phyloP scores from a whole-genome alignment of 345 rosid genomes.

The Linum lewisii region DNA sequence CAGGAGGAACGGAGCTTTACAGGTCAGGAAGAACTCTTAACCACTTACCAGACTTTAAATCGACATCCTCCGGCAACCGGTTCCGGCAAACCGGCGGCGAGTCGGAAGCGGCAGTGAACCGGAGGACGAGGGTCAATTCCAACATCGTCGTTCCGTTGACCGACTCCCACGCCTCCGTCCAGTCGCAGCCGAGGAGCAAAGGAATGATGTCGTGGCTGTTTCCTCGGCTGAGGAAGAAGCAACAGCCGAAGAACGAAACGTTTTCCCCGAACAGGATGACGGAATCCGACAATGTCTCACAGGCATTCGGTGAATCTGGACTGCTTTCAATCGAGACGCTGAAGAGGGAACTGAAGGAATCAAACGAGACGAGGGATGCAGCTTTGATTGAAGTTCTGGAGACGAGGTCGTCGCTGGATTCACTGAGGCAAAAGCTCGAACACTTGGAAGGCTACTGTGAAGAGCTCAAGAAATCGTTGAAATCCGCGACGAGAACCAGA shows the following conservation, averaged over 20 bases:
- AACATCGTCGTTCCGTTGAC: conserved; percentile 67
- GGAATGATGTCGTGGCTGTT: conserved; percentile 79
- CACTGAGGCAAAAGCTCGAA: conserved; percentile 68
- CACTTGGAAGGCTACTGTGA: conserved; percentile 77
- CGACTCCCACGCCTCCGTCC: conserved; percentile 51
- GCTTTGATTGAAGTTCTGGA: conserved; percentile 62
- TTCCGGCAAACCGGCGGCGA: conserved; percentile 39
- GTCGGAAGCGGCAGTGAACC: conserved; percentile 23
- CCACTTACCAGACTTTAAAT: conserved; percentile 42
- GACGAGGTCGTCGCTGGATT: conserved; percentile 71
- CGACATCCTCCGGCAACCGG: conserved; percentile 60
- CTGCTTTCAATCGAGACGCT: conserved; percentile 49
- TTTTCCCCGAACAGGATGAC: conserved; percentile 52
- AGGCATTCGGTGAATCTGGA: conserved; percentile 48
- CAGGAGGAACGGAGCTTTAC: conserved; percentile 31
- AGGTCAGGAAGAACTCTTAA: conserved; percentile 45
- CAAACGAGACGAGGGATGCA: conserved; percentile 62
- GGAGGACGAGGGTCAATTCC: conserved; percentile 37
- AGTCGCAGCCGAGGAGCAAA: conserved; percentile 46
- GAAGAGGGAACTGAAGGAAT: conserved; percentile 68
- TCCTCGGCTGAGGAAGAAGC: conserved; percentile 56
- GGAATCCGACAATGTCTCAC: conserved; percentile 74
- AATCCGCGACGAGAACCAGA: conserved; percentile 44
- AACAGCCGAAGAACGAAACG: conserved; percentile 37
- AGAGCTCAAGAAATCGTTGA: conserved; percentile 64